Percentiles rank a stretch among this genome's conserved stretches.
phyloP scores from a whole-genome alignment of 768 basidiomycete species.

The Termitomyces titanicus region DNA sequence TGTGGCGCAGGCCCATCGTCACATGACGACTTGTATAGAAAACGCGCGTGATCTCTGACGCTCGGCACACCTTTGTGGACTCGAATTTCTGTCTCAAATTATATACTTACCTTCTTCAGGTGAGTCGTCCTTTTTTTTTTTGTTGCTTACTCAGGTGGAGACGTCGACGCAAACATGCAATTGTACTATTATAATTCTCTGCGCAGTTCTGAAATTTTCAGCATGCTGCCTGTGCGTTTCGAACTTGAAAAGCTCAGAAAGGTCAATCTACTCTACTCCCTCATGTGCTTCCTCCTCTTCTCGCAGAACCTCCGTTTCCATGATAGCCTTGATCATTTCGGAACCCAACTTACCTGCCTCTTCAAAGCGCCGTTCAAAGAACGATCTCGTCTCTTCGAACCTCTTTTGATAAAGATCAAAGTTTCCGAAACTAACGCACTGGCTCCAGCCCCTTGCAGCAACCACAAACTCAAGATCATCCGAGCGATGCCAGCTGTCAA shows the following conservation, averaged over 20 bases:
- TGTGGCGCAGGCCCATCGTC: conserved; percentile 13
- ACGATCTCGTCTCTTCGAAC: conserved; percentile 74
- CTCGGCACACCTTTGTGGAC: conserved; percentile 12
- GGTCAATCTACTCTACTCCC: background rate
- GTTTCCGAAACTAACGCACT: conserved; percentile 88
- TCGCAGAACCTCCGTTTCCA: conserved; percentile 50
- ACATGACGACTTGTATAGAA: conserved; percentile 9
- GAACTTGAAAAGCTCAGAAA: too few relatives aligned
- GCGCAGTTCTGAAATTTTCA: too few relatives aligned
- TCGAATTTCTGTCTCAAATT: conserved; percentile 1
- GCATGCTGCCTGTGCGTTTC: too few relatives aligned
- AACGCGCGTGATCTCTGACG: background rate
- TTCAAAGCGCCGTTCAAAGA: conserved; percentile 86
- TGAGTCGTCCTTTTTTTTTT: too few relatives aligned
- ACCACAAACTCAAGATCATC: conserved; percentile 95
- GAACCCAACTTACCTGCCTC: conserved; percentile 79
- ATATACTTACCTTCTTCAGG: too few relatives aligned
- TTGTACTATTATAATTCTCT: too few relatives aligned
- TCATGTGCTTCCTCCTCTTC: conserved; percentile 24
- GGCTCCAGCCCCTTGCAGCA: conserved; percentile 93
- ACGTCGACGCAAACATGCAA: too few relatives aligned
- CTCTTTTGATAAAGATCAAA: conserved; percentile 84
- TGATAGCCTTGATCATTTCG: conserved; percentile 88
- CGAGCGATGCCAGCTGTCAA: conserved; percentile 74
- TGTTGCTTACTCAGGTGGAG: too few relatives aligned